A percentile compares a stretch with the other conserved stretches of the same genome.
These are phyloP conservation scores for Solanum corneliomulleri DNA, from an alignment of 257 asterid species.

Conservation along the genomic window DNA sequence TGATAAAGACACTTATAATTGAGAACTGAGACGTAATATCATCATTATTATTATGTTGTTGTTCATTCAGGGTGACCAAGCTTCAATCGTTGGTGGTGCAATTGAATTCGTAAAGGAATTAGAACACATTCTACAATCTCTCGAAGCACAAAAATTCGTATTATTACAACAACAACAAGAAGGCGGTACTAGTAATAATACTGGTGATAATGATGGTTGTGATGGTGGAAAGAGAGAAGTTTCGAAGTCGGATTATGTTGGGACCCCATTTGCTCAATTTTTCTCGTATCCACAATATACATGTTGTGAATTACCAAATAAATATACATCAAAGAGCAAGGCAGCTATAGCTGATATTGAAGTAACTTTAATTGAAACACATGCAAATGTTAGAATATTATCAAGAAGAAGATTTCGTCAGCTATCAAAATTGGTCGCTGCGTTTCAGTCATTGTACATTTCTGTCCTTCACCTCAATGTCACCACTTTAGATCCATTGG, in stretches of 20 bases:
- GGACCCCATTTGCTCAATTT: constrained; percentile 60
- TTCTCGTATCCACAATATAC: constrained; percentile 70
- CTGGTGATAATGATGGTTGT: neutral
- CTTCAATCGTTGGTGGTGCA: constrained; percentile 94
- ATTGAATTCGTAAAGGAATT: constrained; percentile 89
- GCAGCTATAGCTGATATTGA: constrained; percentile 77
- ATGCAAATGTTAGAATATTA: constrained; percentile 74
- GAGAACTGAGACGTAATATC: neutral
- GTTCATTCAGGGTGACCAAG: constrained; percentile 83
- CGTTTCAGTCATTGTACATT: constrained; percentile 53
- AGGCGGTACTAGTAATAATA: neutral
- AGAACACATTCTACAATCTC: constrained; percentile 79
- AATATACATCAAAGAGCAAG: constrained; percentile 56
- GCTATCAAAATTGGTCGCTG: constrained; percentile 63
- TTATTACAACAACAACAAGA: constrained; percentile 1
- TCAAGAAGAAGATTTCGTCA: constrained; percentile 55
- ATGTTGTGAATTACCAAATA: constrained; percentile 36
- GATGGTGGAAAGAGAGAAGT: neutral
- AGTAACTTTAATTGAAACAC: constrained; percentile 84
- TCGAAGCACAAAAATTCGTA: constrained; percentile 57
- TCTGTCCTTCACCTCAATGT: constrained; percentile 80
- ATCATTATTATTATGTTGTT: neutral
- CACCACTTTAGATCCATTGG: constrained; percentile 67
- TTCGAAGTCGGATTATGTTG: neutral
- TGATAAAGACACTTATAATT: neutral